These are phyloP conservation scores for Populus euphratica DNA, from an alignment of 345 rosid genomes.

Conservation along the genomic window DNA sequence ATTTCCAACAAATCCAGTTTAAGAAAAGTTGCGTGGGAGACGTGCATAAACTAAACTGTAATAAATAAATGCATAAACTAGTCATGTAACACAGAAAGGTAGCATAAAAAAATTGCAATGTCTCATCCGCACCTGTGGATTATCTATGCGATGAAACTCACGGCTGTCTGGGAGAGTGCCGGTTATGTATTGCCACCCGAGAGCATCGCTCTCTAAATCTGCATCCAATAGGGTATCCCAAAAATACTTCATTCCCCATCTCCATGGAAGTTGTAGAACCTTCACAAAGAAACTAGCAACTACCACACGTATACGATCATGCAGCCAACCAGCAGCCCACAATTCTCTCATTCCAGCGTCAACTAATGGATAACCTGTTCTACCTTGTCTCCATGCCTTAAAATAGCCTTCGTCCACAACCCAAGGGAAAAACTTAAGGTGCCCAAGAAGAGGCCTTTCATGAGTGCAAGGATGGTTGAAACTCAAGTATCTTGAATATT, in stretches of 20 bases:
- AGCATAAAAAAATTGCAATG: not conserved
- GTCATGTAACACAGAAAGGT: not conserved
- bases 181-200: constrained; percentile 97
- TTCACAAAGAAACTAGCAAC: constrained; percentile 98
- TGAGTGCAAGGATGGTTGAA: constrained; percentile 93
- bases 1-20: not conserved
- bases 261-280: constrained; percentile 94
- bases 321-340: constrained; percentile 99
- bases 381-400: constrained; percentile 99
- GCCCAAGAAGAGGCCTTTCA: constrained; percentile 91
- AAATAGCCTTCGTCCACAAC: constrained; percentile 74
- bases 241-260: constrained; percentile 99
- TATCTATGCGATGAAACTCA: constrained; percentile 82
- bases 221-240: constrained; percentile 99
- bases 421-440: constrained; percentile 94
- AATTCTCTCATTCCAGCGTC: constrained; percentile 99
- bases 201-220: constrained; percentile 93
- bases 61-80: not conserved
- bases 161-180: constrained; percentile 95
- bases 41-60: not conserved
- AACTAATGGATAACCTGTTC: constrained; percentile 96
- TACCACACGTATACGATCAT: constrained; percentile 91
- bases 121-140: constrained; percentile 62
- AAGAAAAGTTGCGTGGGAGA: not conserved
- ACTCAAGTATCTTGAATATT: constrained; percentile 86